Base-by-base conservation (phyloP, 2,329 filamentous ascomycete species). In the Calonectria henricotiae region DNA sequence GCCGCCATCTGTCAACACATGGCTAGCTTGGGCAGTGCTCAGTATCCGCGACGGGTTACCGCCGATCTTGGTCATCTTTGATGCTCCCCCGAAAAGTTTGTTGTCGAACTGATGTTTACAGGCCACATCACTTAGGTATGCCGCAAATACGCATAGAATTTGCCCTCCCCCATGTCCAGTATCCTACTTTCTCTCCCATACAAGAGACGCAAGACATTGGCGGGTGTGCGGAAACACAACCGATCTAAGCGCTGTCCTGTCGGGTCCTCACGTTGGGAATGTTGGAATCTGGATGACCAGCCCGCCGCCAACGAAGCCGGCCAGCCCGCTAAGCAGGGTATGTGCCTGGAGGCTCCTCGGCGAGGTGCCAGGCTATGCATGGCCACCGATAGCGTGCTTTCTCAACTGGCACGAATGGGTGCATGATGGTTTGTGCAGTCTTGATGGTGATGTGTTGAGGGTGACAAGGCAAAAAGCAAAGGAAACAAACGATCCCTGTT, bases 161-260 rank as follows among this genome's bases (percentile, higher is more conserved):
- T 11, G 30, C n/a, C 35, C 27, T 30, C 46, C 37, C 41, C 41
- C 25, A 44, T 51, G 61, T 43, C 37, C 37, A 44, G n/a, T 20
- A 41, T 61, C 44, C 30, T 46, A n/a, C 30, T 68, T 23, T 30
- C 27, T 61, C 65, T 49, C 68, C 64, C 49, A 61, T 47, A 44
- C 35, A 64, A 65, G 30, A 51, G 43, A 67, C 68, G 68, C 68
- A 70, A 65, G 67, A 62, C 67, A 69, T 65, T 62, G 13, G 62
- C 51, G 67, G 61, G 44, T n/a, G 43, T 37, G 44, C 61, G 67
- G 62, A 60, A 69, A 65, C 67, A 60, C 49, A 46, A 25, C 68
- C 65, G 68, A 70, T 70, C 68, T 61, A 60, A 44, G 60, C 49
- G 60, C 27, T 30, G 27, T 30, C 27, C 68, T 61, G 58, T 51